Base-by-base conservation (phyloP, 139 green algal species). In the Chlamydomonas incerta region DNA sequence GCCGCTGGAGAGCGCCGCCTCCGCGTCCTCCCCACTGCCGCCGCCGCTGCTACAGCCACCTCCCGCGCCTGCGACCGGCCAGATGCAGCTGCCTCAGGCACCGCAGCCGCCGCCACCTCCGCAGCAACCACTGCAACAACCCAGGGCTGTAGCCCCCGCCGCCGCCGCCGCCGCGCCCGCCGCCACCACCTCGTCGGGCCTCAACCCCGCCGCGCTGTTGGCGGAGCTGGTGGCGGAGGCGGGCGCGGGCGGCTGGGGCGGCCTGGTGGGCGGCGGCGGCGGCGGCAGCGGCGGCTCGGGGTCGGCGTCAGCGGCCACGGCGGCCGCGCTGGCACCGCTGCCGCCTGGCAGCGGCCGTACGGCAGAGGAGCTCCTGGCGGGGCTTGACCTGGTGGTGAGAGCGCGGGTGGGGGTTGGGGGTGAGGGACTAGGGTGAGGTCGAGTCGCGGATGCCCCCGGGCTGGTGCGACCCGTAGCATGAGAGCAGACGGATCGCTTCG, bases 281-380 rank as follows among this genome's bases (percentile, higher is more conserved):
- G 8, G 41, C 41, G 41, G 41, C 41, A 8, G 41, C 41, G 41
- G 41, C 41, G 41, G 41, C 41, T 5, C n/a, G 41, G 41, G 41
- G 41, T 50, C 41, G 41, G 41, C 41, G 41, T 50, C 41, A 13
- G 41, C 57, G 34, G 58, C 74, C 34, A 34, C 50, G 73, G 31
- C 72, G 8, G 46, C 60, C 13, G 28, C 20, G 60, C 75, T 82
- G 37, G 26, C 63, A 17, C n/a, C 46, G 29, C 63, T 65, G 76
- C 76, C 76, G 1, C n/a, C 63, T 0, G 46, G 41, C 9, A 3
- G 13, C 9, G 76, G 76, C 17, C 41, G 33, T 1, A 55, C 57
- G 8, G 76, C 76, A 17, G 76, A 73, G 41, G 76, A 83, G 76
- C 76, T 83, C 41, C 76, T 83, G 29, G 76, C 76, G 60, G 76